Conservation (phyloP, 139 green algal species). For the Chlamydomonas urium region DNA sequence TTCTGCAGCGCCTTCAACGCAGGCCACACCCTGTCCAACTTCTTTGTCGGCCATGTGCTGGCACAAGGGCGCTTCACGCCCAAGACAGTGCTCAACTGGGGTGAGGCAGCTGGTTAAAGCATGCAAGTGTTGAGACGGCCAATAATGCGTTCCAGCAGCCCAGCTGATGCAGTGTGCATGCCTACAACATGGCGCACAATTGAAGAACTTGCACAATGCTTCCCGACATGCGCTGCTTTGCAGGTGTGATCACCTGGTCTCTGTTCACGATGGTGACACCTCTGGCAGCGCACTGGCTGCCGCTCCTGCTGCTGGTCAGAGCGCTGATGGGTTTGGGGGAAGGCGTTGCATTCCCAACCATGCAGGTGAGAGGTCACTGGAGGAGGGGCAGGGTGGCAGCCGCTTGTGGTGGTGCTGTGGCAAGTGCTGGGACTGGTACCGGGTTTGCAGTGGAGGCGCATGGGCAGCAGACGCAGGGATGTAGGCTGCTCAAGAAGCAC, state of each 20-base stretch:
- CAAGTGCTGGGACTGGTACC: background rate
- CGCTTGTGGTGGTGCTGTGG: background rate
- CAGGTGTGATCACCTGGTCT: constrained; percentile 70
- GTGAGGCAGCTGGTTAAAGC: too few species aligned
- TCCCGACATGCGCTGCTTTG: too few species aligned
- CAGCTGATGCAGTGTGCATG: too few species aligned
- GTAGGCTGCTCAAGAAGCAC: too few species aligned
- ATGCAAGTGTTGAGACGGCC: too few species aligned
- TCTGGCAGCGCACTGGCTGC: constrained; percentile 34
- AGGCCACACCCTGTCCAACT: constrained; percentile 7
- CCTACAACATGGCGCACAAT: too few species aligned
- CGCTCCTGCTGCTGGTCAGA: constrained; percentile 38
- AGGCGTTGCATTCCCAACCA: constrained; percentile 76
- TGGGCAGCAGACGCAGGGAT: background rate
- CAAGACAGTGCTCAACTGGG: constrained; percentile 60
- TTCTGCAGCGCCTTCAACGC: constrained; percentile 13
- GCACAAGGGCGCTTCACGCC: constrained; percentile 19
- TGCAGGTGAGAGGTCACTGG: constrained; percentile 39
- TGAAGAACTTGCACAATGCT: too few species aligned
- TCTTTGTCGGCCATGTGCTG: background rate
- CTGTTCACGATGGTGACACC: constrained; percentile 76
- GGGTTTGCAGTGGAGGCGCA: background rate
- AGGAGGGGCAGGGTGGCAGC: background rate
- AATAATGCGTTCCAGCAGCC: too few species aligned
- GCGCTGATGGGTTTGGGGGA: constrained; percentile 71